Percentiles rank a stretch among this genome's conserved stretches.
Evolutionary conservation across 768 basidiomycete species (phyloP).

Genomic region (Mycena crocata): DNA sequence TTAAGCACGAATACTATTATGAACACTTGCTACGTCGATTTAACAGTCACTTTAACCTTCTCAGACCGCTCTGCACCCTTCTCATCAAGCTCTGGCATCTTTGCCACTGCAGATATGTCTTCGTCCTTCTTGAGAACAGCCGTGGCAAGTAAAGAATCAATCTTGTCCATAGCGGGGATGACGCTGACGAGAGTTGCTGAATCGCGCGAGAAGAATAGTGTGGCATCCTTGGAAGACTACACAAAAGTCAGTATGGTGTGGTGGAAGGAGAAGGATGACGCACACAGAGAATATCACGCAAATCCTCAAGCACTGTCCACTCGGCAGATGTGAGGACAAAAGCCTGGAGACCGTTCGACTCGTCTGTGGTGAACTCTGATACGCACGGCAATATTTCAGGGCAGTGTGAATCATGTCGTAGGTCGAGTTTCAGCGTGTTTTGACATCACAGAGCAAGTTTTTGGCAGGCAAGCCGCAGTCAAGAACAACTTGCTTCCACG

Average conservation of each 20-base stretch:
- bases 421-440: slow-evolving; percentile 55
- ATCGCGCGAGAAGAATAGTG: slow-evolving; percentile 44
- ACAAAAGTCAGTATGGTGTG: neutral
- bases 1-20: neutral
- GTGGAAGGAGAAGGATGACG: slow-evolving; percentile 11
- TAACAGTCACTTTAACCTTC: no score
- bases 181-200: slow-evolving; percentile 43
- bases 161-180: slow-evolving; percentile 53
- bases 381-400: slow-evolving; percentile 38
- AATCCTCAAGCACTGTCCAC: slow-evolving; percentile 47
- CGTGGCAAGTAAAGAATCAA: slow-evolving; percentile 34
- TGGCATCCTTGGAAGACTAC: no score
- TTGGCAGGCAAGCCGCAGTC: neutral
- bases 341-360: slow-evolving; percentile 34
- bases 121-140: slow-evolving; percentile 18
- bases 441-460: slow-evolving; percentile 52
- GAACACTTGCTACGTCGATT: no score
- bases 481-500: slow-evolving; percentile 28
- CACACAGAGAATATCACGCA: slow-evolving; percentile 46
- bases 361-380: slow-evolving; percentile 41
- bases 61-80: neutral
- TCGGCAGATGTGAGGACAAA: slow-evolving; percentile 43
- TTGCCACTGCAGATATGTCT: neutral
- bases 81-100: neutral
- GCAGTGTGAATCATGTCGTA: slow-evolving; percentile 51